phyloP scores from a whole-genome alignment of 202 grass and related monocot species.

The Schoenoplectus triqueter region DNA sequence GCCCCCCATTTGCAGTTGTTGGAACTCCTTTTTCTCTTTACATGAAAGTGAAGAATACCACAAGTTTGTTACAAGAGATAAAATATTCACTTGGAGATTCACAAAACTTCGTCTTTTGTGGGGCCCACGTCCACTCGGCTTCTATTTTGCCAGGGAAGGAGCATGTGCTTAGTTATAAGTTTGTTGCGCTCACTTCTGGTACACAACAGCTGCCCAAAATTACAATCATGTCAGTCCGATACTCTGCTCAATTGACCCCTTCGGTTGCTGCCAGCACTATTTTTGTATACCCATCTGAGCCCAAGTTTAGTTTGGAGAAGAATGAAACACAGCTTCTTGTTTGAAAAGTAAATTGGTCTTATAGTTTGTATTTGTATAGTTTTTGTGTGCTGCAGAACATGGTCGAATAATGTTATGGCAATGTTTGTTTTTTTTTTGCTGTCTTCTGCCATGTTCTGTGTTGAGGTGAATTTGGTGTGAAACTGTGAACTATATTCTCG shows the following conservation, averaged over 20 bases:
- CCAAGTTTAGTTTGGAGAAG: slow-evolving; percentile 60
- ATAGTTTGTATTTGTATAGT: slow-evolving; percentile 27
- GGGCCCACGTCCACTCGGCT: slow-evolving; percentile 74
- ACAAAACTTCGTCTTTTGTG: slow-evolving; percentile 91
- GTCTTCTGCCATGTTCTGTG: background rate
- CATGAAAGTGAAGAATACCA: slow-evolving; percentile 77
- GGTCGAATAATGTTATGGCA: background rate
- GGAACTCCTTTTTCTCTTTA: slow-evolving; percentile 85
- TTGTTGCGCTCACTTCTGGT: slow-evolving; percentile 79
- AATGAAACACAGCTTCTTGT: slow-evolving; percentile 44
- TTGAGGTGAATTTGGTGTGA: background rate
- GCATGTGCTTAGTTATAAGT: slow-evolving; percentile 73
- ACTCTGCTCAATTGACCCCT: slow-evolving; percentile 71
- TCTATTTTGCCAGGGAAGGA: slow-evolving; percentile 78
- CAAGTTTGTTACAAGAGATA: slow-evolving; percentile 92
- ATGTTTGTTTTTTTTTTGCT: background rate
- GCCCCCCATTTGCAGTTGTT: slow-evolving; percentile 75
- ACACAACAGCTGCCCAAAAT: slow-evolving; percentile 75
- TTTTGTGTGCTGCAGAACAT: background rate
- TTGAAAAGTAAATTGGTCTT: slow-evolving; percentile 5
- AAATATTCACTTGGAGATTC: slow-evolving; percentile 91
- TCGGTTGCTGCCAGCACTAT: slow-evolving; percentile 56
- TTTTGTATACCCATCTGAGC: slow-evolving; percentile 90
- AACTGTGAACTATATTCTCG: background rate
- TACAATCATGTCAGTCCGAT: slow-evolving; percentile 75